A percentile compares a stretch with the other conserved stretches of the same genome.
Conservation (phyloP, 2,329 filamentous ascomycete genomes). For the Scedosporium apiospermum region DNA sequence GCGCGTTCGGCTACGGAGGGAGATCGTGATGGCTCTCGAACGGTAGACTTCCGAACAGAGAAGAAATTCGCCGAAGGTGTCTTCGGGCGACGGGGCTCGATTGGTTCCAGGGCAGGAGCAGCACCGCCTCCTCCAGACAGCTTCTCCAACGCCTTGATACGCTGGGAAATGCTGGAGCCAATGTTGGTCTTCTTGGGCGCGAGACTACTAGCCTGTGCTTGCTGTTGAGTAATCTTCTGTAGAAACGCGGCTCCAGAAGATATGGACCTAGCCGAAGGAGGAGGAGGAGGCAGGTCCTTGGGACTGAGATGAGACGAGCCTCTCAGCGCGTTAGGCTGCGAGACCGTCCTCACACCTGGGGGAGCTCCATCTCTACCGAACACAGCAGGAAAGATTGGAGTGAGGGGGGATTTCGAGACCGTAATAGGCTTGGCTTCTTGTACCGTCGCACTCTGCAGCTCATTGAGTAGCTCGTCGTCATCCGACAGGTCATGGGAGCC, state of each 20-base stretch:
- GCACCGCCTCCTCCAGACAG: conserved; percentile 39
- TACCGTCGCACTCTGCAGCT: conserved; percentile 71
- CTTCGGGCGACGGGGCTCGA: conserved; percentile 19
- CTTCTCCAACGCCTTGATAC: conserved; percentile 85
- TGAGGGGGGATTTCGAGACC: conserved; percentile 75
- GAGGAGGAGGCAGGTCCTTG: conserved; percentile 30
- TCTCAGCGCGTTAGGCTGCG: conserved; percentile 30
- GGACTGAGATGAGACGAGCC: conserved; percentile 29
- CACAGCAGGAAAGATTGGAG: conserved; percentile 43
- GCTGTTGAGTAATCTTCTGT: conserved; percentile 44
- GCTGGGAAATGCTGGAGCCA: conserved; percentile 83
- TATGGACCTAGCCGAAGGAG: conserved; percentile 39
- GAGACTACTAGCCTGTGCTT: conserved; percentile 33
- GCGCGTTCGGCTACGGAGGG: conserved; percentile 36
- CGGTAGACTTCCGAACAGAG: conserved; percentile 39
- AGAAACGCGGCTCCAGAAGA: conserved; percentile 48
- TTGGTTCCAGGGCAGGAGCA: conserved; percentile 7
- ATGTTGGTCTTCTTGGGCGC: conserved; percentile 69
- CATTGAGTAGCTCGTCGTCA: conserved; percentile 79
- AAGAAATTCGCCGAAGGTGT: conserved; percentile 46
- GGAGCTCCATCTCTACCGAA: conserved; percentile 12
- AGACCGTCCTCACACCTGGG: conserved; percentile 34
- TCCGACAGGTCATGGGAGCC: conserved; percentile 39
- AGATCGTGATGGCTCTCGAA: conserved; percentile 32
- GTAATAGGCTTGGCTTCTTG: conserved; percentile 74